Conservation (phyloP, 2,329 filamentous ascomycete genomes). For the Ceratocystis diversiconidia region DNA sequence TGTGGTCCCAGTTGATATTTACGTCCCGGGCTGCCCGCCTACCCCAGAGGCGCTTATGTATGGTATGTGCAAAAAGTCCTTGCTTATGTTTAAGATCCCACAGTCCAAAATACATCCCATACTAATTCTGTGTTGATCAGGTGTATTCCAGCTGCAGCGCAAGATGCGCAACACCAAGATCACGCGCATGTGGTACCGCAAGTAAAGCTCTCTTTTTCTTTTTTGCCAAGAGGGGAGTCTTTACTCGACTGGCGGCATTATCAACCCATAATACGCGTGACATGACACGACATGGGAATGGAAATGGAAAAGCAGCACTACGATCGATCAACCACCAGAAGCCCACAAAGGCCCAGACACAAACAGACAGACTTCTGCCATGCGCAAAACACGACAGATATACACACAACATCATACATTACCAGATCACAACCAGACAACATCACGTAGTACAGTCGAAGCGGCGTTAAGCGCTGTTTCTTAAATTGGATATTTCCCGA, state of each 20-base stretch:
- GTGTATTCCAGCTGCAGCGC: constrained; percentile 59
- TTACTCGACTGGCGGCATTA: neutral
- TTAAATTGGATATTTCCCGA: neutral
- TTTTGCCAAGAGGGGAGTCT: neutral
- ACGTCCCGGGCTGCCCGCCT: constrained; percentile 60
- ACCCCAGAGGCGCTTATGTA: constrained; percentile 50
- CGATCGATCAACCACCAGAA: neutral
- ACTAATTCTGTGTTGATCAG: constrained; percentile 1
- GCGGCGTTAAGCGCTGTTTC: neutral
- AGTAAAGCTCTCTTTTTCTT: constrained; percentile 26
- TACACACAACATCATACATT: neutral
- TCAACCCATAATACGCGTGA: neutral
- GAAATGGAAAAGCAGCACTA: neutral
- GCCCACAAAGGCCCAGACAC: neutral
- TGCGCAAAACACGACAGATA: neutral
- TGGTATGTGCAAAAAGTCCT: constrained; percentile 25
- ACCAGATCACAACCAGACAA: constrained; percentile 2
- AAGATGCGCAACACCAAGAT: constrained; percentile 53
- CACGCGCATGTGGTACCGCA: constrained; percentile 44
- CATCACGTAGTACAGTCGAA: constrained; percentile 1
- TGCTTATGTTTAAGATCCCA: neutral
- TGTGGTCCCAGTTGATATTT: constrained; percentile 66
- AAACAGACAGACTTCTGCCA: neutral
- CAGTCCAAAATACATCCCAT: neutral
- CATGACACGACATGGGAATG: neutral